Evolutionary conservation across 2,329 filamentous ascomycete genomes (phyloP), one percentile per base, ranked within the genome.

Genomic region (Aurifilum marmelostoma): DNA sequence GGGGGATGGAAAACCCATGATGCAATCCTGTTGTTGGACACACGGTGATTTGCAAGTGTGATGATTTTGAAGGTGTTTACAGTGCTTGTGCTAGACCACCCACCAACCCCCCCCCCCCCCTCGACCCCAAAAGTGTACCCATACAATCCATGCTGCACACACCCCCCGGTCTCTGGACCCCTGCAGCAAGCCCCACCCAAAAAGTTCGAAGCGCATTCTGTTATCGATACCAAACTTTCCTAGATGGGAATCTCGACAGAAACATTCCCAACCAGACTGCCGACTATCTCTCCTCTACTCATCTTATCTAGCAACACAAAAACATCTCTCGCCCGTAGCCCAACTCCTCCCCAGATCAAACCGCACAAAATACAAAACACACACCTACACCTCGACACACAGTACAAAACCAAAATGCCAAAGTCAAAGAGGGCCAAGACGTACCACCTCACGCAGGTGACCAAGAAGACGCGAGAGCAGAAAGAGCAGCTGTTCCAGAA

Each of bases 351-450:
- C 12, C 32, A 43, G 60, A 43, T 9, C 34, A 5, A 47, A 9
- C 34, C 21, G 56, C 24, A 12, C 21, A 21, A 6, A n/a, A 61
- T 27, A 32, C 61, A 8, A 50, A 7, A 29, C 65, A 63, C 60
- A 71, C 58, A 74, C n/a, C n/a, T n/a, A n/a, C n/a, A n/a, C n/a
- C n/a, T n/a, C n/a, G n/a, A n/a, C 43, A 43, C 52, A 39, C 56
- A 64, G 6, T n/a, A n/a, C n/a, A n/a, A 29, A 64, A 73, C 73
- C 79, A 84, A 77, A 73, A 99, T 99, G 96, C 96, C 96, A 79
- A 94, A 97, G 85, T 98, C 96, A 73, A 98, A 96, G 87, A 92
- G 96, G 82, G 87, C 91, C 75, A 95, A 91, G 82, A 86, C 97
- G 80, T 89, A 97, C 75, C 92, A 97, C 85, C 88, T 97, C 79